Conservation (phyloP, 345 rosid species). For the Xanthoceras sorbifolium region DNA sequence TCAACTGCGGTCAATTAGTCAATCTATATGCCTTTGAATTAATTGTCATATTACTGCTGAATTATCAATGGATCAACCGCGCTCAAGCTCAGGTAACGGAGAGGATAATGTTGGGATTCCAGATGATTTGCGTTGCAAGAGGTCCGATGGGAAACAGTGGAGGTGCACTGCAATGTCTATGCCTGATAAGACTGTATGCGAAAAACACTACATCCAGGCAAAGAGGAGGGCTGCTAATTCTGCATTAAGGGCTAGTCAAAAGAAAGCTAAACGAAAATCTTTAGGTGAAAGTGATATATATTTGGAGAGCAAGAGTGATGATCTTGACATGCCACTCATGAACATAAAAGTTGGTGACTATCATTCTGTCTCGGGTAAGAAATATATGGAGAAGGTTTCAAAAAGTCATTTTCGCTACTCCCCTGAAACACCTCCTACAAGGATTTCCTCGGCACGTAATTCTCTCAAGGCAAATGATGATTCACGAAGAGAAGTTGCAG, state of each 20-base stretch:
- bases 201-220: conserved; percentile 94
- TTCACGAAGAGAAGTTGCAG: conserved; percentile 48
- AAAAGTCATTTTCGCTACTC: conserved; percentile 49
- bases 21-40: conserved; percentile 8
- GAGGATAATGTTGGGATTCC: conserved; percentile 78
- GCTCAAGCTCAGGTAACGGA: conserved; percentile 55
- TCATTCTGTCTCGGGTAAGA: conserved; percentile 41
- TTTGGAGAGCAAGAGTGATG: conserved; percentile 75
- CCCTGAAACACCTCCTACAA: conserved; percentile 53
- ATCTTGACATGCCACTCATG: conserved; percentile 52
- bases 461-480: conserved; percentile 53
- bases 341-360: conserved; percentile 43
- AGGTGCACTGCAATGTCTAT: conserved; percentile 97
- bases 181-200: conserved; percentile 98
- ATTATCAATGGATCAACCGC: conserved; percentile 51
- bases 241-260: conserved; percentile 76
- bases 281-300: conserved; percentile 57
- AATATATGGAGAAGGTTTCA: conserved; percentile 47
- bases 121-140: conserved; percentile 94
- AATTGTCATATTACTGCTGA: conserved; percentile 19
- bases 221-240: conserved; percentile 96
- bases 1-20: background rate
- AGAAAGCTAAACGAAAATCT: conserved; percentile 71
- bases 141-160: conserved; percentile 99
- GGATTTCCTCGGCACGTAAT: conserved; percentile 45